Evolutionary conservation across 2,329 filamentous ascomycete genomes (phyloP).

Genomic region (Drechslerella coelobrocha): DNA sequence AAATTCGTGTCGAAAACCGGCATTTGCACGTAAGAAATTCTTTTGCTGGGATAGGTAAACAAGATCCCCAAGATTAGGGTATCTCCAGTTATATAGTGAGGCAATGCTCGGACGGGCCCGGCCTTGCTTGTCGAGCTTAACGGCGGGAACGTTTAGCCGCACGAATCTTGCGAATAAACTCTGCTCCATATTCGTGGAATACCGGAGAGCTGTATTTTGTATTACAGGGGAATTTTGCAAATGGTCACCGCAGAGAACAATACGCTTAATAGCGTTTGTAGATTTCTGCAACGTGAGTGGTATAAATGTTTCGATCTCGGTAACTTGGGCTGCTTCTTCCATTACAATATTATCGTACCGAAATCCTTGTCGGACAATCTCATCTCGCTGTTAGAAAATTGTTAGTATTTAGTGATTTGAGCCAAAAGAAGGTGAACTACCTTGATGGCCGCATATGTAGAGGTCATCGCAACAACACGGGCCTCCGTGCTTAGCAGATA

Average conservation of each 20-base stretch:
- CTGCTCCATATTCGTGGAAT: constrained; percentile 95
- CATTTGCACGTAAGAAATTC: constrained; percentile 82
- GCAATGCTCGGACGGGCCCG: constrained; percentile 87
- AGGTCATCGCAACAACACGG: constrained; percentile 98
- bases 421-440: constrained; percentile 21
- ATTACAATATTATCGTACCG: constrained; percentile 97
- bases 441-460: constrained; percentile 94
- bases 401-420: background rate
- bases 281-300: constrained; percentile 85
- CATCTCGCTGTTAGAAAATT: constrained; percentile 65
- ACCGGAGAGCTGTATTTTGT: constrained; percentile 89
- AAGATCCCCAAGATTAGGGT: constrained; percentile 78
- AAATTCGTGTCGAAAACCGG: constrained; percentile 82
- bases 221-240: constrained; percentile 96
- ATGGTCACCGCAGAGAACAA: constrained; percentile 93
- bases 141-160: constrained; percentile 86
- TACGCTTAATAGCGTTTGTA: constrained; percentile 78
- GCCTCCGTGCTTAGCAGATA: constrained; percentile 95
- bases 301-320: constrained; percentile 95
- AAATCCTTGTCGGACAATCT: constrained; percentile 91
- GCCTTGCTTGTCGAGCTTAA: constrained; percentile 90
- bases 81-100: constrained; percentile 91
- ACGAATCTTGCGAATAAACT: constrained; percentile 91
- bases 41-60: constrained; percentile 71
- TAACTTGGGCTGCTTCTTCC: constrained; percentile 98